Conservation (phyloP, 2,329 filamentous ascomycete genomes). For the Colletotrichum graminicola region DNA sequence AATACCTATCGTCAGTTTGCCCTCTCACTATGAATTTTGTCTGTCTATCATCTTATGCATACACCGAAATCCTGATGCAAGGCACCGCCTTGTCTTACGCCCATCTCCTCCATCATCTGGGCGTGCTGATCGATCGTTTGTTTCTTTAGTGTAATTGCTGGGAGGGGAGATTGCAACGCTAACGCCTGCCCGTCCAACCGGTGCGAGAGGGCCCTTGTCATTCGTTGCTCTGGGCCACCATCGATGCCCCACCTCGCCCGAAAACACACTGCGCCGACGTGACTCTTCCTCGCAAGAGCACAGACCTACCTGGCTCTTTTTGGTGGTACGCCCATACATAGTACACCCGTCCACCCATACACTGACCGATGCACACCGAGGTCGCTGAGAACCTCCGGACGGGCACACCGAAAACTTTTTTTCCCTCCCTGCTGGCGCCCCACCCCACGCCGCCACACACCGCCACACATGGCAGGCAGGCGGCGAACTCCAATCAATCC, state of each 20-base stretch:
- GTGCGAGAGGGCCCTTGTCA: constrained; percentile 28
- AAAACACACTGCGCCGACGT: too few species aligned
- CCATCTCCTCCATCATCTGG: constrained; percentile 11
- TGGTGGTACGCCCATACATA: background rate
- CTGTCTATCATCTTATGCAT: background rate
- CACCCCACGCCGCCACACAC: background rate
- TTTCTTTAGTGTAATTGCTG: constrained; percentile 9
- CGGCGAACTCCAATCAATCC: constrained; percentile 4
- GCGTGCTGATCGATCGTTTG: constrained; percentile 14
- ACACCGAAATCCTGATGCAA: constrained; percentile 31
- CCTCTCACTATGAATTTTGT: constrained; percentile 5
- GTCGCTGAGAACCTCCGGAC: background rate
- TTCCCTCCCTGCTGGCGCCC: constrained; percentile 9
- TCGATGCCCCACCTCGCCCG: constrained; percentile 6
- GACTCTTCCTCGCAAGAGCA: constrained; percentile 13
- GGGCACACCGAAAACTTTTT: constrained; percentile 39
- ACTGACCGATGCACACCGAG: background rate
- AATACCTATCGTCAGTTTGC: background rate
- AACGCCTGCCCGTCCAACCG: constrained; percentile 3
- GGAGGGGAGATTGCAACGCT: constrained; percentile 29
- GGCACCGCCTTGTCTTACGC: constrained; percentile 28
- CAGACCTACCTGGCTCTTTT: background rate
- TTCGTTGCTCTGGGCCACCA: constrained; percentile 15
- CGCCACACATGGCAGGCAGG: constrained; percentile 16
- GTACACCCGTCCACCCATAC: background rate